phyloP scores from a whole-genome alignment of 139 green algal species.

The Ulvella scutata region DNA sequence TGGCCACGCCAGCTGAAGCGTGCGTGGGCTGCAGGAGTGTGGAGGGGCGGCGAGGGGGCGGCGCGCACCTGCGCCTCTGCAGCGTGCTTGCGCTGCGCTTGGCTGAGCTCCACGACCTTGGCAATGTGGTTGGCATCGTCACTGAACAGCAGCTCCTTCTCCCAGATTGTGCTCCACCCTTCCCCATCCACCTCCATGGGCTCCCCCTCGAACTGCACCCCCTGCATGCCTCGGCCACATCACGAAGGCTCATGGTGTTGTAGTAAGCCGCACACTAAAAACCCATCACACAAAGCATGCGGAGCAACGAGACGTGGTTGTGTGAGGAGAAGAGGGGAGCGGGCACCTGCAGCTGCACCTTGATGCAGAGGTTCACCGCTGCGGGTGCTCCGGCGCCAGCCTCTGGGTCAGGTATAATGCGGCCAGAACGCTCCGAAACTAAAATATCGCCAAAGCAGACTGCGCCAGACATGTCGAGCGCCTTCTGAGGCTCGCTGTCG shows the following conservation, averaged over 20 bases:
- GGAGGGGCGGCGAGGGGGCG: too few species aligned
- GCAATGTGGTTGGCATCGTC: not conserved
- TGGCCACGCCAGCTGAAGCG: too few species aligned
- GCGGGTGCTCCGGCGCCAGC: not conserved
- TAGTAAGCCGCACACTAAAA: too few species aligned
- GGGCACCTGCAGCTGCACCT: not conserved
- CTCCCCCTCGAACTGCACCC: not conserved
- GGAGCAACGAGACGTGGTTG: too few species aligned
- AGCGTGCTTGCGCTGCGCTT: not conserved
- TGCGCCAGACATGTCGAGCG: not conserved
- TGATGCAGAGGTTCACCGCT: not conserved
- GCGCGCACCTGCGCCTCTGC: not conserved
- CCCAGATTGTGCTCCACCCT: not conserved
- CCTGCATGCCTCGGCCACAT: too few species aligned
- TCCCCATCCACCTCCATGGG: not conserved
- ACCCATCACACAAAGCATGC: too few species aligned
- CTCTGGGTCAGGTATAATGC: not conserved
- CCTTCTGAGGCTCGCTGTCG: not conserved
- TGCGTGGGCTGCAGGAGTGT: too few species aligned
- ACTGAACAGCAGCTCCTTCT: conserved; percentile 1
- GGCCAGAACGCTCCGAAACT: not conserved
- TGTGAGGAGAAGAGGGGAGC: too few species aligned
- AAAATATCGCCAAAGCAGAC: not conserved
- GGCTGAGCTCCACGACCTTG: not conserved
- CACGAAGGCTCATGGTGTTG: too few species aligned